Evolutionary conservation across 345 rosid genomes (phyloP).

Genomic region (Gossypium longicalyx): DNA sequence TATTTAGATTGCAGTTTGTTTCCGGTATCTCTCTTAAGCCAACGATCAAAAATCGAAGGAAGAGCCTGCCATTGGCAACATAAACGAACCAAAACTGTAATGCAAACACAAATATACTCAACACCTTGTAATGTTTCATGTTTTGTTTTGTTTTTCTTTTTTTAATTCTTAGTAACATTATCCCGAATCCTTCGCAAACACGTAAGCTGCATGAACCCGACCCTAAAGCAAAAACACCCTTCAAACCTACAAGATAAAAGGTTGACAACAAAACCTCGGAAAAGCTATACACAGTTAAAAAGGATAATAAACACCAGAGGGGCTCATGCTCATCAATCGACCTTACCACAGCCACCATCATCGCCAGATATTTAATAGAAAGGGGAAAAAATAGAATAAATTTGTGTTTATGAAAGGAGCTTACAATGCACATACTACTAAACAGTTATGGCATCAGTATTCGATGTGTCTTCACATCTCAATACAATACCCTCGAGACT

Average conservation of each 20-base stretch:
- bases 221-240: not conserved
- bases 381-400: not conserved
- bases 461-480: constrained; percentile 95
- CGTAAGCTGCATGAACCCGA: not conserved
- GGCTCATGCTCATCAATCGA: not conserved
- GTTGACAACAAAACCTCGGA: not conserved
- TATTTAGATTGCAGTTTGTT: no score
- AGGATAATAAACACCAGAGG: not conserved
- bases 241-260: not conserved
- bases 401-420: not conserved
- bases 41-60: no score
- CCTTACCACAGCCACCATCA: not conserved
- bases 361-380: not conserved
- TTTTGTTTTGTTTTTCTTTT: not conserved
- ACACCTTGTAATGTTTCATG: not conserved
- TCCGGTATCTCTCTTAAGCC: no score
- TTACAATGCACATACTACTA: constrained; percentile 25
- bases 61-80: no score
- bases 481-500: constrained; percentile 86
- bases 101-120: not conserved
- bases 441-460: constrained; percentile 87
- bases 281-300: constrained; percentile 7
- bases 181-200: not conserved
- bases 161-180: not conserved
- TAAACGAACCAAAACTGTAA: not conserved